phyloP scores from a whole-genome alignment of 2,329 filamentous ascomycete genomes.

The Ramularia collo-cygni region DNA sequence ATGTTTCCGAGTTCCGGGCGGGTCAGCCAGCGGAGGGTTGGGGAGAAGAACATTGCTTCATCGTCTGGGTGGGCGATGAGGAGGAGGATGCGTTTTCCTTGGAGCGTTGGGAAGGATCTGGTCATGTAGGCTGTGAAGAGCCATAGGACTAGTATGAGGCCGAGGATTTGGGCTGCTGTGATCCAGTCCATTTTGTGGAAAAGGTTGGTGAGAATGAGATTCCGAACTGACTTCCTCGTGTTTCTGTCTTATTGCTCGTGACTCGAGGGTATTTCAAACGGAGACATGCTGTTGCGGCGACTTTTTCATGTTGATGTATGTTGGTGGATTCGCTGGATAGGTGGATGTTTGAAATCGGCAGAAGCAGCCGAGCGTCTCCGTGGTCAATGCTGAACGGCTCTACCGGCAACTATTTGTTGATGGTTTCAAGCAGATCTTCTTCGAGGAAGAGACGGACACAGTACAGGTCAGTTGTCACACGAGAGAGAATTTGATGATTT shows the following conservation, averaged over 20 bases:
- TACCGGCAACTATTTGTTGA: too few species aligned
- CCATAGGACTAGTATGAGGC: constrained; percentile 40
- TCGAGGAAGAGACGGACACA: too few species aligned
- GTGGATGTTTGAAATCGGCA: too few species aligned
- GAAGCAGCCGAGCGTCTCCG: too few species aligned
- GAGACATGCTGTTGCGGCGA: neutral
- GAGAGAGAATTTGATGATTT: too few species aligned
- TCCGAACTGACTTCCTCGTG: neutral
- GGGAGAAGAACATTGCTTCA: constrained; percentile 98
- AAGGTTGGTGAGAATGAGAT: neutral
- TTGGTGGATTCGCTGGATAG: neutral
- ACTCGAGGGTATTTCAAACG: neutral
- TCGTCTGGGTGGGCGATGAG: constrained; percentile 96
- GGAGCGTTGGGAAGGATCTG: constrained; percentile 56
- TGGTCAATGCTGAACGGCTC: too few species aligned
- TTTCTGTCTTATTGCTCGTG: neutral
- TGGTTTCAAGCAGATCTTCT: too few species aligned
- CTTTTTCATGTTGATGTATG: constrained; percentile 6
- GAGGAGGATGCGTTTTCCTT: constrained; percentile 80
- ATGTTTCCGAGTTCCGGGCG: constrained; percentile 75
- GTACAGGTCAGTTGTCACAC: too few species aligned
- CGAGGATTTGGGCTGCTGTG: constrained; percentile 32
- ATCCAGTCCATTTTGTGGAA: constrained; percentile 35
- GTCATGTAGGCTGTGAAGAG: constrained; percentile 42
- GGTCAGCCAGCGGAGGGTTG: constrained; percentile 78